Percentiles rank a stretch among this genome's conserved stretches.
These are phyloP conservation scores for Plicaturopsis crispa DNA, from an alignment of 768 basidiomycete species.

Conservation along the genomic window DNA sequence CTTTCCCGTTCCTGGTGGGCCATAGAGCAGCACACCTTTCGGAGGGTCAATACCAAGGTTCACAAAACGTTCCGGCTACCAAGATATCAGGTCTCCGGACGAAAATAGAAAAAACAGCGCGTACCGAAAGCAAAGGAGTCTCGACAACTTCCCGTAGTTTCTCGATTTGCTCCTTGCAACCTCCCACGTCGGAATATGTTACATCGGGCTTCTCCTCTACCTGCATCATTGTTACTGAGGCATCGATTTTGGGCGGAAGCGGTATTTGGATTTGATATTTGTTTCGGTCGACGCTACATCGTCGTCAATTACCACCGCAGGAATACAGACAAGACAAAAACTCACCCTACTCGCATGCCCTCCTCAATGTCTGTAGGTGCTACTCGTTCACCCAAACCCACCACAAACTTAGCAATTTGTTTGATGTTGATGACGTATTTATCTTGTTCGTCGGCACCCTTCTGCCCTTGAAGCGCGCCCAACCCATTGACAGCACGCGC, in stretches of 20 bases:
- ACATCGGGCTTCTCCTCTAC: slow-evolving; percentile 98
- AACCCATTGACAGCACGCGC: slow-evolving; percentile 73
- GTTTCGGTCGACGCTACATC: slow-evolving; percentile 77
- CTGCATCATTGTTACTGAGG: slow-evolving; percentile 99
- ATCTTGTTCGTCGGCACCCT: slow-evolving; percentile 97
- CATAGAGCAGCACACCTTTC: slow-evolving; percentile 93
- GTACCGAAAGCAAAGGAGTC: slow-evolving; percentile 85
- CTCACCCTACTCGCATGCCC: slow-evolving; percentile 99
- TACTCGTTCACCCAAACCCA: slow-evolving; percentile 92
- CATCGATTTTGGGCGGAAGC: slow-evolving; percentile 96
- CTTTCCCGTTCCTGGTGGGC: slow-evolving; percentile 97
- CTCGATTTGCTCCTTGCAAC: slow-evolving; percentile 99
- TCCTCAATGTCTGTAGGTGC: slow-evolving; percentile 98
- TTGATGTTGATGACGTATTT: slow-evolving; percentile 99
- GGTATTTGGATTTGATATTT: slow-evolving; percentile 99
- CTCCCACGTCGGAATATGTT: slow-evolving; percentile 95
- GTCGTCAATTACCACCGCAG: slow-evolving; percentile 3
- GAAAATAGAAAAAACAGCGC: slow-evolving; percentile 14
- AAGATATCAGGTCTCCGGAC: slow-evolving; percentile 10
- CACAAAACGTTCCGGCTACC: slow-evolving; percentile 95
- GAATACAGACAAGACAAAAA: slow-evolving; percentile 7
- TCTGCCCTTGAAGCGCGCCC: slow-evolving; percentile 78
- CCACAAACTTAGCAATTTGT: slow-evolving; percentile 99
- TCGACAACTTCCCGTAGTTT: slow-evolving; percentile 98
- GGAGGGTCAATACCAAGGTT: slow-evolving; percentile 98